A percentile compares a stretch with the other conserved stretches of the same genome.
phyloP scores from a whole-genome alignment of 2,329 filamentous ascomycete species.

The Arthrobotrys sinensis region DNA sequence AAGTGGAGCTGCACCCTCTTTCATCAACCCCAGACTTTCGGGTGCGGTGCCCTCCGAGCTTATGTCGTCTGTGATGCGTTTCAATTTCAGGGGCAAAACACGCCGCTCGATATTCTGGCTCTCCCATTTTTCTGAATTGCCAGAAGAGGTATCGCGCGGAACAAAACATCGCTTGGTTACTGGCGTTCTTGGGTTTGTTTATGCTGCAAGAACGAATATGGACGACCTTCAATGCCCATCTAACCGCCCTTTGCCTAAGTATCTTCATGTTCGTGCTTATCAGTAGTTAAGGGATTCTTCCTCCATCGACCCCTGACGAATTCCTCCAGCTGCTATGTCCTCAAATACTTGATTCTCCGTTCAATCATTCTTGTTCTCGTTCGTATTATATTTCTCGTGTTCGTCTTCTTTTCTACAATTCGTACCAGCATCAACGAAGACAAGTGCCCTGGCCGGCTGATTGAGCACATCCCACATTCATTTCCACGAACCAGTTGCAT shows the following conservation, averaged over 20 bases:
- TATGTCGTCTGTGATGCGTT: background rate
- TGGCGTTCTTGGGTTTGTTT: slow-evolving; percentile 10
- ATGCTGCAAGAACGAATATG: slow-evolving; percentile 3
- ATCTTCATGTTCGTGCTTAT: background rate
- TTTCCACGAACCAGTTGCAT: background rate
- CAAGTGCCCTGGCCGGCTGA: slow-evolving; percentile 11
- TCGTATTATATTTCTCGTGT: background rate
- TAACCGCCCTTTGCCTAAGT: background rate
- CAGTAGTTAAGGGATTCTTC: too few species aligned
- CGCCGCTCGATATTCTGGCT: background rate
- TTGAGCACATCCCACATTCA: slow-evolving; percentile 5
- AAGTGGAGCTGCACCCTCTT: background rate
- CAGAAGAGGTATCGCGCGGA: slow-evolving; percentile 11
- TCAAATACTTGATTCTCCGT: background rate
- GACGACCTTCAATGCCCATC: background rate
- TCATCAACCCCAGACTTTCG: slow-evolving; percentile 13
- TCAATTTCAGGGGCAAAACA: slow-evolving; percentile 3
- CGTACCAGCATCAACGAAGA: background rate
- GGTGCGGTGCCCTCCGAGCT: slow-evolving; percentile 13
- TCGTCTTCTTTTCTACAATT: background rate
- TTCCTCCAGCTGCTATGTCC: background rate
- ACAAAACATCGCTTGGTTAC: background rate
- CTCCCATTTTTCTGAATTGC: slow-evolving; percentile 3
- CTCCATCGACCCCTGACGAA: background rate
- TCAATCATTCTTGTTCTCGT: background rate